Evolutionary conservation across 371 early-diverging fungal genomes (phyloP), one percentile per base, ranked within the genome.

Genomic region (Gilbertella persicaria): DNA sequence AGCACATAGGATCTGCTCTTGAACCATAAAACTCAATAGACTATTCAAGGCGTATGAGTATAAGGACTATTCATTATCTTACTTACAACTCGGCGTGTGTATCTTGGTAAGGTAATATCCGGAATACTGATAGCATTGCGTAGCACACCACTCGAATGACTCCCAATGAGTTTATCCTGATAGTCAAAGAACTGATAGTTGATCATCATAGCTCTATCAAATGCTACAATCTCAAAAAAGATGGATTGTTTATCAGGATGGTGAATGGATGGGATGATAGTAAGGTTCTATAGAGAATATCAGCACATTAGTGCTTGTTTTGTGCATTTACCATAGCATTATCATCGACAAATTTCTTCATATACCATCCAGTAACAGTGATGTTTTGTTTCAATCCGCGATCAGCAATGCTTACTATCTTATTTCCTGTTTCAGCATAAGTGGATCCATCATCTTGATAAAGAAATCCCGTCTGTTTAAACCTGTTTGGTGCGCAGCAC

Each of bases 301-400:
- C 20, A 42, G 8, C n/a, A n/a, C n/a, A n/a, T n/a, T n/a, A n/a
- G n/a, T n/a, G n/a, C n/a, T n/a, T n/a, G n/a, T n/a, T n/a, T 36
- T 42, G 12, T 2, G 19, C 4, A 21, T 16, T 42, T 72, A 67
- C 76, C 68, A 78, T 60, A 23, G 78, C 69, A 35, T 61, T 50
- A 56, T 78, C 70, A 46, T 78, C 78, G 0, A 71, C 69, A 58
- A 78, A 70, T 20, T 60, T 60, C 36, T 66, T 57, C 68, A 78
- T 64, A 41, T 78, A 78, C 58, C 66, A 64, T 37, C 70, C 70
- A 29, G 63, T 48, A 0, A 78, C 64, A 9, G 50, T 20, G 4
- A 78, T 41, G 6, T 66, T 67, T 46, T 78, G 78, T 5, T 49
- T n/a, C 16, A 78, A 21, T 1, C 74, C 70, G 12, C 50, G 47